Evolutionary conservation across 2,329 filamentous ascomycete species (phyloP), one percentile per base, ranked within the genome.

Genomic region (Zymoseptoria tritici): DNA sequence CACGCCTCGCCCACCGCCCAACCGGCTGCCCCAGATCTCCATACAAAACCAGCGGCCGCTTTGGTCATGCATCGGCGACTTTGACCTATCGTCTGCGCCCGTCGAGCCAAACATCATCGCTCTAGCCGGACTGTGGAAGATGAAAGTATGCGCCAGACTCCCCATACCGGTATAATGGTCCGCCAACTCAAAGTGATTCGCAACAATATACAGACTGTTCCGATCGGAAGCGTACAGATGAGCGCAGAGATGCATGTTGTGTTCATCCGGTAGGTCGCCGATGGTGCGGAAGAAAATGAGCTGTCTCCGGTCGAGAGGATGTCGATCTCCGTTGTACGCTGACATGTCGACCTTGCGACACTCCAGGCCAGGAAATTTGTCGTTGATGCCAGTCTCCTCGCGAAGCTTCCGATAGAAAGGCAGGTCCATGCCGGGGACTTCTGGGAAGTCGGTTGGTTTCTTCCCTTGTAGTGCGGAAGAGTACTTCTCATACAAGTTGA

Each of bases 221-320:
- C 79, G 77, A 64, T 84, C 83, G 36, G 79, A 81, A 0, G 81
- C 79, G 65, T 83, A 85, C 51, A 84, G 72, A 68, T 85, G 83
- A 2, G 81, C 81, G 64, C 80, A 82, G 0, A 81, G 78, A 63
- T 84, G 82, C 19, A 85, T 69, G 63, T 85, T 85, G 31, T 80
- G 72, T 60, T 76, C 69, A 60, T 66, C 29, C 4, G 72, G 67
- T 46, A 75, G 63, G 2, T 67, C 61, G 13, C 78, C 79, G 22
- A 78, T 73, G 0, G 79, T 67, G 2, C 74, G 71, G 64, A 82
- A 82, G 58, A 78, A 75, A 29, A 76, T 73, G 52, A 82, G 64
- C 64, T 81, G 72, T 24, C 72, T 64, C 22, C 71, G 67, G 20
- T 78, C 74, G 8, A 77, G 67, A 1, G 76, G 68, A 57, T 66